Base-by-base conservation (phyloP, 805 yeast genomes). In the Metschnikowia lochheadii region DNA sequence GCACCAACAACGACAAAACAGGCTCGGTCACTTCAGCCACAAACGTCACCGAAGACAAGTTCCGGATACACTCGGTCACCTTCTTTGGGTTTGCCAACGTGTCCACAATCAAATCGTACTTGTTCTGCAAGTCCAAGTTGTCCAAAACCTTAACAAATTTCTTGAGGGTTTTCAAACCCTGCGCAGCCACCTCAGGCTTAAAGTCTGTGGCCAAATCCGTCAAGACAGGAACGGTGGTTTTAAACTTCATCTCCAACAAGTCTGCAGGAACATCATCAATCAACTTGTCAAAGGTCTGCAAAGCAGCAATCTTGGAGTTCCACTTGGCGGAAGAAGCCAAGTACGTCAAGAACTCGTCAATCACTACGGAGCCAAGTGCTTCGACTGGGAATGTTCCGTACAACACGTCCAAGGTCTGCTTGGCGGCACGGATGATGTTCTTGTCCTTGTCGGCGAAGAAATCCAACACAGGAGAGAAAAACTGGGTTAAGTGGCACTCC, bases 1-100 rank as follows among this genome's bases (percentile, higher is more conserved):
- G 99, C 42, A 89, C 97, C 63, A 92, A 77, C 50, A 92, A 72
- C 7, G 98, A 81, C 60, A 92, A 77, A 3, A 96, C 95, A 5
- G 98, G 95, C 73, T 91, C 98, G 14, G 97, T 94, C 56, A 92
- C 99, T 74, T 94, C 99, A 43, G 99, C 96, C 45, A 92, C 98
- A 68, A 92, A 92, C 0, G 99, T 94, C 49, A 92, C 97, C 38
- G 95, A 87, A 2, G 96, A 86, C 56, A 92, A 79, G 40, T 92
- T 82, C 70, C 86, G 88, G 68, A 92, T 88, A 70, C 96, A 90
- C 52, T 81, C 85, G 50, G 96, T 88, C 45, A 92, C 96, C 65
- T 87, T 87, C 56, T 78, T 77, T 49, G 98, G 98, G 64, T 92
- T 87, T 43, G 95, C 90, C 68, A 94, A 78, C 46, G 98, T 92